Conservation (phyloP, 768 basidiomycete genomes). For the Macrolepiota albuminosa region DNA sequence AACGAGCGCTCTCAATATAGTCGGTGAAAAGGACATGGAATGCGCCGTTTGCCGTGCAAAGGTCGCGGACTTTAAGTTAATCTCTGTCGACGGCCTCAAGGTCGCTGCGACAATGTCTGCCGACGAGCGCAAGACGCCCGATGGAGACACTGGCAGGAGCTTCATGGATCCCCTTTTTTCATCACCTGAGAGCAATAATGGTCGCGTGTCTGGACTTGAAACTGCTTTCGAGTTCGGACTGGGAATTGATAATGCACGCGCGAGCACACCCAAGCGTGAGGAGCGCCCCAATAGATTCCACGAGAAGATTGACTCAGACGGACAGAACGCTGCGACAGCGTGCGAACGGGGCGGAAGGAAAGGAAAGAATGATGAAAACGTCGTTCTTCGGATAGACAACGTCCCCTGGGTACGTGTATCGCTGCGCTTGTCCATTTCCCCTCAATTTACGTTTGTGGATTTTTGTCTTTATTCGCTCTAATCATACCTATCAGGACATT, state of each 20-base stretch:
- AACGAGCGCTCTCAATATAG: slow-evolving; percentile 84
- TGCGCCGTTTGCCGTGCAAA: slow-evolving; percentile 74
- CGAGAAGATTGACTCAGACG: not conserved
- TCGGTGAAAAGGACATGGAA: slow-evolving; percentile 84
- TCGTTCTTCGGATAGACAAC: slow-evolving; percentile 81
- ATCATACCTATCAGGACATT: slow-evolving; percentile 56
- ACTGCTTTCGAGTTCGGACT: slow-evolving; percentile 39
- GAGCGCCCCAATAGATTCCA: slow-evolving; percentile 8
- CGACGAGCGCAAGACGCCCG: slow-evolving; percentile 14
- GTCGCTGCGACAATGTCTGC: slow-evolving; percentile 1
- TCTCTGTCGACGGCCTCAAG: slow-evolving; percentile 16
- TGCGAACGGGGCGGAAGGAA: slow-evolving; percentile 6
- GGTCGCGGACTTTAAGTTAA: slow-evolving; percentile 66
- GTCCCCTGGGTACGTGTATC: slow-evolving; percentile 70
- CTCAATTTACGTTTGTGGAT: not conserved
- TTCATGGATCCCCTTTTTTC: slow-evolving; percentile 32
- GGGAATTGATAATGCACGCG: slow-evolving; percentile 29
- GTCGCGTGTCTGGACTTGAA: slow-evolving; percentile 25
- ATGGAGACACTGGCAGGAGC: slow-evolving; percentile 14
- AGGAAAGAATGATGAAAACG: slow-evolving; percentile 31
- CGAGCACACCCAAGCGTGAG: slow-evolving; percentile 39
- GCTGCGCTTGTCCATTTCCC: not conserved
- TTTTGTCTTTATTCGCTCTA: slow-evolving; percentile 1
- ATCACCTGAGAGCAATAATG: slow-evolving; percentile 24
- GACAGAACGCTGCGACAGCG: slow-evolving; percentile 9